Conservation (phyloP, 2,329 filamentous ascomycete genomes). For the Lecanicillium sp. region DNA sequence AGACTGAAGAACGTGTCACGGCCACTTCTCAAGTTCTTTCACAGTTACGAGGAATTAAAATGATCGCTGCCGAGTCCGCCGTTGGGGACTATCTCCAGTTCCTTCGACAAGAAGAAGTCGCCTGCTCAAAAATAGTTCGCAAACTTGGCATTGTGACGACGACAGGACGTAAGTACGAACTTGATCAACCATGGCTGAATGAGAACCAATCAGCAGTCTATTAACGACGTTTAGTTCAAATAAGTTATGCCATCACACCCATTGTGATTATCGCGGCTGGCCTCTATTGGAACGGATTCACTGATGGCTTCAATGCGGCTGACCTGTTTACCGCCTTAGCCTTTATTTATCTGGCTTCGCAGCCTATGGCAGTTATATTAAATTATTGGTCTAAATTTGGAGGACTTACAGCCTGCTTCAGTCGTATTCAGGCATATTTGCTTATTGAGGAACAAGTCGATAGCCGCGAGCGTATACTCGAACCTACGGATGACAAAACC, state of each 20-base stretch:
- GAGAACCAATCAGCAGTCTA: no score
- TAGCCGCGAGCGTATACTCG: no score
- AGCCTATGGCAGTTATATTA: not conserved
- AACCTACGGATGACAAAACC: no score
- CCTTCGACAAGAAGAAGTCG: not conserved
- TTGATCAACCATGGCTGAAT: no score
- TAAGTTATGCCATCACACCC: slow-evolving; percentile 13
- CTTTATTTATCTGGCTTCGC: not conserved
- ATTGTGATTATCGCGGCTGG: slow-evolving; percentile 24
- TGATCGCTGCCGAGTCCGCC: not conserved
- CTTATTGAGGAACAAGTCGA: no score
- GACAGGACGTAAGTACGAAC: no score
- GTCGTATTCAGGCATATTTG: no score
- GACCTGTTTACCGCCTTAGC: slow-evolving; percentile 28
- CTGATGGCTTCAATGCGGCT: slow-evolving; percentile 20
- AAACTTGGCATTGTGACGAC: no score
- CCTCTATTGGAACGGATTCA: slow-evolving; percentile 22
- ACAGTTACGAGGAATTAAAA: not conserved
- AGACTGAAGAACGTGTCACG: not conserved
- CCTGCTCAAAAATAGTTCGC: not conserved
- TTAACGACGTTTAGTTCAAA: no score
- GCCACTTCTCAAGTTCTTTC: not conserved
- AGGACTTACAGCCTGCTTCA: no score
- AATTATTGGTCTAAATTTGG: no score
- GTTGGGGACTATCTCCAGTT: not conserved